Base-by-base conservation (phyloP, 768 basidiomycete species). In the Boletellus emodensis region DNA sequence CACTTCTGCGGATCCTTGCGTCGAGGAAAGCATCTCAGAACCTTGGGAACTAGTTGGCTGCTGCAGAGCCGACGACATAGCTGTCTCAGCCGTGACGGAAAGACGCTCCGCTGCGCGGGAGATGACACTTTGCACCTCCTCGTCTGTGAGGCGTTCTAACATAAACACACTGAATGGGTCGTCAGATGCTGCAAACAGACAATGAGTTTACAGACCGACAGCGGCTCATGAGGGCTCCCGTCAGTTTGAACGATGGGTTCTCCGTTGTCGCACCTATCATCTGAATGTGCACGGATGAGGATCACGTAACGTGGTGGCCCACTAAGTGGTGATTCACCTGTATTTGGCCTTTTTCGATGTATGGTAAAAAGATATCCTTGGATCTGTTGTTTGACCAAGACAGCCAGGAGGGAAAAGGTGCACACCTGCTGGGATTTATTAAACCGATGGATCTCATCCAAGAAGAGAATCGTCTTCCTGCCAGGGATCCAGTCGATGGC, bases 251-350 rank as follows among this genome's bases (percentile, higher is more conserved):
- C 0, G 87, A 90, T 1, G 90, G 90, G 54, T 94, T 94, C 66
- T 94, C 91, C 1, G 90, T 93, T 3, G 90, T 94, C 1, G 90
- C 89, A 24, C 89, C 89, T 58, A 91, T 79, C 26, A 90, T 70
- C 80, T 85, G 13, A 33, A 15, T 17, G 14, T 13, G 17, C 20
- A 32, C 26, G 30, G 33, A 32, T 53, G 37, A 49, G 10, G 11
- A 35, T 40, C 28, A 24, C 35, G 20, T 43, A 48, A 44, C 44
- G n/a, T 46, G 33, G 49, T 32, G 38, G 32, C 20, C 40, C 20
- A 14, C 36, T 17, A 34, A 46, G 8, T 13, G 42, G 34, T 28
- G 6, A 33, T 39, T 53, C 40, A 82, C 81, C 68, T 85, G 85
- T 22, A 92, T 80, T 53, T 78, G 77, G 1, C 91, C 90, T 51